Conservation (phyloP, 495 filamentous ascomycete species). For the Hypoxylon fragiforme region DNA sequence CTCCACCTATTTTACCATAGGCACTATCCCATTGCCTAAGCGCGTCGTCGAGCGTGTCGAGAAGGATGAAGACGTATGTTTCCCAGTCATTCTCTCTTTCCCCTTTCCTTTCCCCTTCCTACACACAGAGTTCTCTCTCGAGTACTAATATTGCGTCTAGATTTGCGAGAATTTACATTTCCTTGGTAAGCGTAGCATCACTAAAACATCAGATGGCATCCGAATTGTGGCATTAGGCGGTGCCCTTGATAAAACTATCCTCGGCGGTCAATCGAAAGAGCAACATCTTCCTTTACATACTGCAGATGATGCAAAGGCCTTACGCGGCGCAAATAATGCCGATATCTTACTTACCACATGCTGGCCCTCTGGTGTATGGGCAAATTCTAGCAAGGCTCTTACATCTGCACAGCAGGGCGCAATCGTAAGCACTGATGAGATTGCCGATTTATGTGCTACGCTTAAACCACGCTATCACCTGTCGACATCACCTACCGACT, state of each 20-base stretch:
- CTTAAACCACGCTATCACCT: constrained; percentile 91
- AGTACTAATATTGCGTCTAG: constrained; percentile 38
- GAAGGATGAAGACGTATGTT: constrained; percentile 63
- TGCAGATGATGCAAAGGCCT: constrained; percentile 70
- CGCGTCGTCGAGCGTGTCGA: constrained; percentile 71
- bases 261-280: constrained; percentile 59
- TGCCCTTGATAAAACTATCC: constrained; percentile 55
- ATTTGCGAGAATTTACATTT: constrained; percentile 86
- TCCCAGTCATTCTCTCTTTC: too few relatives aligned
- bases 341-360: constrained; percentile 85
- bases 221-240: constrained; percentile 83
- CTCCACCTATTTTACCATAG: constrained; percentile 85
- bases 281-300: constrained; percentile 70
- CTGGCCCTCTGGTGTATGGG: constrained; percentile 77
- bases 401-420: constrained; percentile 55
- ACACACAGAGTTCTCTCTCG: not conserved
- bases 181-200: constrained; percentile 78
- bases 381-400: constrained; percentile 46
- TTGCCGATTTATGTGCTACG: constrained; percentile 73
- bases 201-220: constrained; percentile 88
- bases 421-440: constrained; percentile 47
- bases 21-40: constrained; percentile 66
- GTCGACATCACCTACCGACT: constrained; percentile 59
- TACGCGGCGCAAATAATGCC: constrained; percentile 71
- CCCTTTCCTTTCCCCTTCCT: not conserved